These are phyloP conservation scores for Dimargaris cristalligena DNA, from an alignment of 192 early-diverging fungal genomes.

Conservation along the genomic window DNA sequence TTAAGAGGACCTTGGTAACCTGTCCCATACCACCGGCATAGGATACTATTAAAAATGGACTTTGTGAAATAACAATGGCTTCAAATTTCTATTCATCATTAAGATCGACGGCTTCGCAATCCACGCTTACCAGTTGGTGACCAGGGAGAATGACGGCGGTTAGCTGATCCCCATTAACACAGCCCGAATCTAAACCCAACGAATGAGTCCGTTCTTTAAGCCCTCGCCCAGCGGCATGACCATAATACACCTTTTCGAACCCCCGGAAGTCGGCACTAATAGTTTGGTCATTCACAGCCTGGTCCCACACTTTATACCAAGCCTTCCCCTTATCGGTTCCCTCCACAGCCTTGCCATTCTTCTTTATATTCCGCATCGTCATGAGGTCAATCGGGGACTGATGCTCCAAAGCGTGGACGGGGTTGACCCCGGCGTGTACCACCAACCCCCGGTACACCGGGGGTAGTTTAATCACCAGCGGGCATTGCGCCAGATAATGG, in stretches of 20 bases:
- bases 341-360: constrained; percentile 12
- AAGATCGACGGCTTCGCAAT: constrained; percentile 16
- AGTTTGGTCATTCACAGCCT: constrained; percentile 25
- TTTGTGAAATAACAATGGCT: too few species aligned
- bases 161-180: constrained; percentile 45
- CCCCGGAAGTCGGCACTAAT: constrained; percentile 13
- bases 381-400: constrained; percentile 41
- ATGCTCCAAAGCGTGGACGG: constrained; percentile 20
- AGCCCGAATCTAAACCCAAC: constrained; percentile 51
- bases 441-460: constrained; percentile 30
- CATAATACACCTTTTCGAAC: constrained; percentile 38
- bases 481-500: constrained; percentile 31
- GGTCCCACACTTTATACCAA: constrained; percentile 23
- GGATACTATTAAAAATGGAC: too few species aligned
- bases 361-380: constrained; percentile 33
- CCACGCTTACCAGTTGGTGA: constrained; percentile 16
- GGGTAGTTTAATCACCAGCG: constrained; percentile 34
- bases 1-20: too few species aligned
- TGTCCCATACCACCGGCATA: too few species aligned
- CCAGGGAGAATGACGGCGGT: constrained; percentile 37
- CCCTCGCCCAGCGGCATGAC: constrained; percentile 45
- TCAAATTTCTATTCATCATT: too few species aligned
- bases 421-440: constrained; percentile 51
- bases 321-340: constrained; percentile 12
- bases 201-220: constrained; percentile 34